Evolutionary conservation across 352 stramenopile genomes (phyloP), one percentile per base, ranked within the genome.

Genomic region (Thalassiosira sp.): DNA sequence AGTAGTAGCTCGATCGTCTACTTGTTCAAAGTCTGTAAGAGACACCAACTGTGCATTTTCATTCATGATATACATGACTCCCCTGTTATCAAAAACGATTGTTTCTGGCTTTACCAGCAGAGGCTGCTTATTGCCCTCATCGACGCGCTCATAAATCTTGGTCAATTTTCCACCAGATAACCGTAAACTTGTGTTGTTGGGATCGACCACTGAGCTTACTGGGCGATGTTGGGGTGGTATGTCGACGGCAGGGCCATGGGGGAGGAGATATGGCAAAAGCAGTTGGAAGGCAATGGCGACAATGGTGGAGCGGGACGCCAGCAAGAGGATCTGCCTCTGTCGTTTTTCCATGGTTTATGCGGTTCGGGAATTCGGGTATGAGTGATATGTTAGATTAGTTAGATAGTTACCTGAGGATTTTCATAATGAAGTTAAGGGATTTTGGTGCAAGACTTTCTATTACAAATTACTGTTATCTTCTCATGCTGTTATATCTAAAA

Each of bases 101-200:
- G 83, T 88, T 66, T 90, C 83, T 27, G 80, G 73, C 24, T 66
- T 61, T 20, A 81, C 45, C 25, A 90, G 33, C 0, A 86, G 54
- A 27, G 69, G 56, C 33, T 62, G 15, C 3, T 65, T 7, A 3
- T n/a, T n/a, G n/a, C 61, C 70, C 18, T 79, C 57, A 2, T 67
- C 46, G 3, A 77, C 1, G 11, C 80, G 66, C 58, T 87, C 80
- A 28, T 79, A 83, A 31, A 90, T 88, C 57, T 82, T 85, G 15
- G 42, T 73, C 11, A 86, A 46, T 49, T 84, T 86, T 15, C 76
- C 79, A 58, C 54, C 67, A 46, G 31, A 37, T 8, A 51, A 22
- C 10, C 54, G 54, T 11, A 63, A 25, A 28, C 54, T 63, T 0
- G 13, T 20, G 13, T 63, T 51, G 35, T 27, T 35, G 16, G 33